phyloP scores from a whole-genome alignment of 2,329 filamentous ascomycete genomes.

The Claviceps sp. region DNA sequence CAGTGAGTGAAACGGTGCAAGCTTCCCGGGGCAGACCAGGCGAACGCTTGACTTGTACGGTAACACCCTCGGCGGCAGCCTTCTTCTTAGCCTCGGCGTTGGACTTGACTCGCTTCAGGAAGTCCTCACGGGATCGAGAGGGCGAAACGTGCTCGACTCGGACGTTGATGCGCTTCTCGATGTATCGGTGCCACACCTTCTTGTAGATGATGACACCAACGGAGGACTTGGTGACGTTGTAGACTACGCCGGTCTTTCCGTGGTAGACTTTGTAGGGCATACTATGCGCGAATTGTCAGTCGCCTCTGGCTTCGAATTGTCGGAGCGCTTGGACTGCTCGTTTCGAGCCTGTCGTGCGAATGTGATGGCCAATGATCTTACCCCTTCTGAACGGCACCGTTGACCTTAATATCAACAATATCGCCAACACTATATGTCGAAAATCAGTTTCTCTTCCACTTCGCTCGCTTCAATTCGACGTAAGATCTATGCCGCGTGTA shows the following conservation, averaged over 20 bases:
- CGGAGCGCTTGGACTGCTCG: neutral
- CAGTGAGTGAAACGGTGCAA: slow-evolving; percentile 64
- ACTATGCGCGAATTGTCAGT: slow-evolving; percentile 38
- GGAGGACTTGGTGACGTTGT: slow-evolving; percentile 97
- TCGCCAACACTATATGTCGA: slow-evolving; percentile 64
- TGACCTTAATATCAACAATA: slow-evolving; percentile 97
- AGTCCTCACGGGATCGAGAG: slow-evolving; percentile 93
- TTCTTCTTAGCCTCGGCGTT: slow-evolving; percentile 88
- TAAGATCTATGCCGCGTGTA: slow-evolving; percentile 5
- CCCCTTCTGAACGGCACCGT: slow-evolving; percentile 98
- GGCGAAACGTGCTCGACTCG: slow-evolving; percentile 92
- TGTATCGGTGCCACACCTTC: slow-evolving; percentile 98
- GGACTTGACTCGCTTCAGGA: slow-evolving; percentile 89
- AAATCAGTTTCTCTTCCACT: slow-evolving; percentile 26
- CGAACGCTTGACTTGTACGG: slow-evolving; percentile 87
- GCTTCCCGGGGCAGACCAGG: slow-evolving; percentile 68
- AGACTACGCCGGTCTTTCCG: slow-evolving; percentile 95
- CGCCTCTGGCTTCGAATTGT: neutral
- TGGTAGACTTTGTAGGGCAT: slow-evolving; percentile 99
- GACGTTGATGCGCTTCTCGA: slow-evolving; percentile 99
- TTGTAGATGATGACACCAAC: slow-evolving; percentile 99
- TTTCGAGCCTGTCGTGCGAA: neutral
- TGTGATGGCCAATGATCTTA: slow-evolving; percentile 33
- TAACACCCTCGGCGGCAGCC: slow-evolving; percentile 79
- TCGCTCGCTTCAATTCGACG: neutral